Conservation (phyloP, 2,329 filamentous ascomycete genomes). For the Pestalotiopsis sp. region DNA sequence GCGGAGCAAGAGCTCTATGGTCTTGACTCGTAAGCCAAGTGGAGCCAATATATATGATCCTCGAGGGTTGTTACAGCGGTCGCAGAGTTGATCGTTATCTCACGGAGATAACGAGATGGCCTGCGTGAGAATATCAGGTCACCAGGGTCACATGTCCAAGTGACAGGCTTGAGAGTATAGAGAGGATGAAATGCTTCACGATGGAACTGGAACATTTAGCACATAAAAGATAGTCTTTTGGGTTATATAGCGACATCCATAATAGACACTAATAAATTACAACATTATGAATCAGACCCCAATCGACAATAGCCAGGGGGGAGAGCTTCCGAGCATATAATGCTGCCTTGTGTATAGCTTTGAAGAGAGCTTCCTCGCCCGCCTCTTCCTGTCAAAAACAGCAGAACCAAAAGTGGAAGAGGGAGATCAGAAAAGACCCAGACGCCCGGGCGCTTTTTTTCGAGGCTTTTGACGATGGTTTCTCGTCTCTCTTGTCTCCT, state of each 20-base stretch:
- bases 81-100: too few relatives aligned
- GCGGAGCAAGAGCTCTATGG: too few relatives aligned
- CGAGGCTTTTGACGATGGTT: slow-evolving; percentile 1
- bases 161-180: background rate
- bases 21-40: too few relatives aligned
- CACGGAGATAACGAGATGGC: too few relatives aligned
- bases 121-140: too few relatives aligned
- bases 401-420: background rate
- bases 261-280: slow-evolving; percentile 49
- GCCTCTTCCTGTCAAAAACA: slow-evolving; percentile 14
- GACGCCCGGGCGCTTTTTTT: background rate
- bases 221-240: background rate
- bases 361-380: slow-evolving; percentile 14
- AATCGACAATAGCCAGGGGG: slow-evolving; percentile 26
- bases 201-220: background rate
- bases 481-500: slow-evolving; percentile 1
- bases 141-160: too few relatives aligned
- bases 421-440: slow-evolving; percentile 9
- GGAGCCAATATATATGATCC: too few relatives aligned
- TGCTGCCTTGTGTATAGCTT: slow-evolving; percentile 13
- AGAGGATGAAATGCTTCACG: background rate
- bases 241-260: slow-evolving; percentile 12
- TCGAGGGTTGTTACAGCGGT: too few relatives aligned
- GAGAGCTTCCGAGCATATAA: slow-evolving; percentile 23
- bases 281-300: slow-evolving; percentile 45